Percentiles rank a stretch among this genome's conserved stretches.
These are phyloP conservation scores for Colletotrichum endophyticum DNA, from an alignment of 2,329 filamentous ascomycete genomes.

Conservation along the genomic window DNA sequence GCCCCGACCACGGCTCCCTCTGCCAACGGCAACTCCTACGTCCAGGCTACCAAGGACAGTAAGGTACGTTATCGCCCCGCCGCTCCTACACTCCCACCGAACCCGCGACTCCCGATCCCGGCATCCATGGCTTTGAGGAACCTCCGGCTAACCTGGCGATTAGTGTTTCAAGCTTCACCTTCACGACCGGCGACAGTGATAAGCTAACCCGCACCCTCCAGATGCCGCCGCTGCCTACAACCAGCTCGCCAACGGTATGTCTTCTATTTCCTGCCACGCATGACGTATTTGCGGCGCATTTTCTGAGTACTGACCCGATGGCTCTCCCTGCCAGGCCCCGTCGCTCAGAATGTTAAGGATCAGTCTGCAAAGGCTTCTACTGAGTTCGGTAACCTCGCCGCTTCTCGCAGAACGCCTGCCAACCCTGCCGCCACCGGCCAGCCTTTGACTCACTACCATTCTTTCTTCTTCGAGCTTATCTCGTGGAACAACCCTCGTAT, in stretches of 20 bases:
- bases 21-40: conserved; percentile 51
- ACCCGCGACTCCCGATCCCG: not conserved
- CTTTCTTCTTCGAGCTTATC: conserved; percentile 71
- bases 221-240: conserved; percentile 56
- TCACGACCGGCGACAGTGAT: conserved; percentile 22
- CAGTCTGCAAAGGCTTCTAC: conserved; percentile 58
- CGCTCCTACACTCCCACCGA: not conserved
- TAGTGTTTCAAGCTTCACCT: conserved; percentile 36
- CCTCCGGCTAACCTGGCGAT: conserved; percentile 33
- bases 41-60: conserved; percentile 57
- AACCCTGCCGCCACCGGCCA: conserved; percentile 64
- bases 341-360: conserved; percentile 64
- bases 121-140: conserved; percentile 7
- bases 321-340: conserved; percentile 50
- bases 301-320: conserved; percentile 2
- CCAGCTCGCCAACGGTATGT: conserved; percentile 52
- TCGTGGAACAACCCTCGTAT: conserved; percentile 73
- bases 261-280: not conserved
- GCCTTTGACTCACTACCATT: conserved; percentile 72
- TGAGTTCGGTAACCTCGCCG: conserved; percentile 64
- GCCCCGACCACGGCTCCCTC: conserved; percentile 31
- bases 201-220: conserved; percentile 38
- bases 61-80: conserved; percentile 44
- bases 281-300: conserved; percentile 1
- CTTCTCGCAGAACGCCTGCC: conserved; percentile 58